A percentile compares a stretch with the other conserved stretches of the same genome.
Evolutionary conservation across 441 rosid genomes (phyloP).

Genomic region (Pelargonium hybrid): DNA sequence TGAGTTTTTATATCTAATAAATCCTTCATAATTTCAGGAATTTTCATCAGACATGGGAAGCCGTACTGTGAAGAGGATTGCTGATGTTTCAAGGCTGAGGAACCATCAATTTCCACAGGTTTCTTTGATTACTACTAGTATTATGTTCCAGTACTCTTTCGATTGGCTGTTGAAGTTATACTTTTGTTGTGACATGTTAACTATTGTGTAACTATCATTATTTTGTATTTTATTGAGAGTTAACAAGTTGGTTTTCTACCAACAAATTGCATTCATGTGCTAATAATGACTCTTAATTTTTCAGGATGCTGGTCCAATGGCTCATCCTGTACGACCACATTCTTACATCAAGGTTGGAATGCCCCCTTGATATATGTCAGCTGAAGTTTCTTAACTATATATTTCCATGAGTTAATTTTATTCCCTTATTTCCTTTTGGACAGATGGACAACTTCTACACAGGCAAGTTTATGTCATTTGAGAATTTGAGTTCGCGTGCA

Average conservation of each 20-base stretch:
- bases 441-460: constrained; percentile 99
- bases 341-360: constrained; percentile 84
- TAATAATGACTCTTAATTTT: constrained; percentile 15
- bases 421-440: constrained; percentile 17
- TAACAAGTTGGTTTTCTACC: neutral
- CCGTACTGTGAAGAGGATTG: constrained; percentile 87
- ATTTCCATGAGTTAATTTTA: constrained; percentile 17
- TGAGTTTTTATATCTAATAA: neutral
- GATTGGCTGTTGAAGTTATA: neutral
- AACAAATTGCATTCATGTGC: constrained; percentile 4
- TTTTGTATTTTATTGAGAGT: neutral
- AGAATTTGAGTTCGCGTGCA: constrained; percentile 3
- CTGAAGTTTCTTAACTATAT: neutral
- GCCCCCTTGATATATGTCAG: neutral
- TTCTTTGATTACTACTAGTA: constrained; percentile 3
- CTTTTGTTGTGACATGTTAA: neutral
- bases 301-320: constrained; percentile 99
- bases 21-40: constrained; percentile 37
- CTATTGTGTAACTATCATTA: neutral
- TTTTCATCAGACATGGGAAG: constrained; percentile 99
- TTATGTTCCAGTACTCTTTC: neutral
- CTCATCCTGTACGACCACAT: constrained; percentile 96
- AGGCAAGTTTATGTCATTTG: constrained; percentile 39
- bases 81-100: constrained; percentile 86
- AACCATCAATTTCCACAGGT: constrained; percentile 90